Base-by-base conservation (phyloP, 306 rosid genomes). In the Quercus mongolica region DNA sequence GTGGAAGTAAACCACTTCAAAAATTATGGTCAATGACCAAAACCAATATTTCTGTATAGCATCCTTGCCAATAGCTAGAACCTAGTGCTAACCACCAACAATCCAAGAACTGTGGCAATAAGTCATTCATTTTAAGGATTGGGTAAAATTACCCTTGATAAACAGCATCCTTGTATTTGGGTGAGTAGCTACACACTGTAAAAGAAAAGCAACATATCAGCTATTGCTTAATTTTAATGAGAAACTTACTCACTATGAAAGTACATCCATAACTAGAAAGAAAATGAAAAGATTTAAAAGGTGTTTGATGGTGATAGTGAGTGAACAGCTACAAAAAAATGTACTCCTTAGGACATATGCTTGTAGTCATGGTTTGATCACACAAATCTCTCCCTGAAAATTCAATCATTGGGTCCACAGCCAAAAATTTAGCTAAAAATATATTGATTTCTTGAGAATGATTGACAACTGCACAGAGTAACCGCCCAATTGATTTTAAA, bases 121-220 rank as follows among this genome's bases (percentile, higher is more conserved):
- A 46, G 31, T 38, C 49, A 14, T 28, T 30, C 30, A 17, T 64
- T 67, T 33, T 35, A 19, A 38, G 72, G 52, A 67, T 67, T 67
- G 72, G 26, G 3, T 19, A 35, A 41, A 74, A 3, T 79, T 83
- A 88, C 91, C 89, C 31, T 52, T 71, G 55, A 88, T 17, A 71
- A 88, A 85, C 57, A 21, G 78, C 74, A 35, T 64, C 76, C 76
- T 83, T 56, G 85, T 88, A 10, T 85, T 77, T 35, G 77, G 86
- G 56, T 88, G 82, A 78, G 86, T 25, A 78, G 89, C 89, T 25
- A 88, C 63, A 77, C 77, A 76, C 91, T 88, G 87, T 35, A 23
- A 68, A 79, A 65, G 14, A 69, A 73, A 68, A 73, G 54, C 72
- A 67, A 67, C n/a, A n/a, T 8, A 33, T 67, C 51, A 19, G 51